Base-by-base conservation (phyloP, 164 flowering plant species). In the Kalanchoe fedtschenkoi region DNA sequence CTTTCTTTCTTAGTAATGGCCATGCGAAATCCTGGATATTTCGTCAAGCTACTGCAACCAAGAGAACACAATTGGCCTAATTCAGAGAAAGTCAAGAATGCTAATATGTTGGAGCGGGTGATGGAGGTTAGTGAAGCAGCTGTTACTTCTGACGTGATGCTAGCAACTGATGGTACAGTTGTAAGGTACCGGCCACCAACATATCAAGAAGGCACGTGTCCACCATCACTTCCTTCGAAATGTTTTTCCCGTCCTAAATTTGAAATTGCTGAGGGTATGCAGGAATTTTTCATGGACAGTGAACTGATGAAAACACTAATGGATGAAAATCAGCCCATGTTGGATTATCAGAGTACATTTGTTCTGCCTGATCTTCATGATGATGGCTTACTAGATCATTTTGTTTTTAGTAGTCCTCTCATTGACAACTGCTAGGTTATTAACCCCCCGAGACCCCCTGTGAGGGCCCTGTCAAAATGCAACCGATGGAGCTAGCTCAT, bases 1-100 rank as follows among this genome's bases (percentile, higher is more conserved):
- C 73, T 88, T 42, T 86, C 96, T 17, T 86, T 88, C 63, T 67
- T 88, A 65, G 83, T 82, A 38, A 84, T 84, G 96, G 88, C 78
- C 30, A 76, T 86, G 84, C 96, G 84, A 69, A 80, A 57, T 65
- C 88, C 96, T 24, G 76, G 79, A n/a, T 70, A 81, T 68, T 65
- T 86, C 60, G 73, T 63, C 53, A 83, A 86, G 81, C 68, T 88
- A 28, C 69, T 81, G 58, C 84, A 86, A 53, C 83, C 83, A 28
- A 84, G 81, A 66, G 91, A 88, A 44, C 73, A 71, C n/a, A 78
- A 66, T 44, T 81, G 88, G 90, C 69, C 78, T 54, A 51, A 73
- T 63, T 68, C 87, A 60, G 82, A 79, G 58, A 55, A 71, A 24
- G 76, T 77, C 26, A 79, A 66, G 54, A 77, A 34, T 34, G 56